A percentile compares a stretch with the other conserved stretches of the same genome.
Conservation (phyloP, 805 yeast genomes). For the Lachancea thermotolerans region DNA sequence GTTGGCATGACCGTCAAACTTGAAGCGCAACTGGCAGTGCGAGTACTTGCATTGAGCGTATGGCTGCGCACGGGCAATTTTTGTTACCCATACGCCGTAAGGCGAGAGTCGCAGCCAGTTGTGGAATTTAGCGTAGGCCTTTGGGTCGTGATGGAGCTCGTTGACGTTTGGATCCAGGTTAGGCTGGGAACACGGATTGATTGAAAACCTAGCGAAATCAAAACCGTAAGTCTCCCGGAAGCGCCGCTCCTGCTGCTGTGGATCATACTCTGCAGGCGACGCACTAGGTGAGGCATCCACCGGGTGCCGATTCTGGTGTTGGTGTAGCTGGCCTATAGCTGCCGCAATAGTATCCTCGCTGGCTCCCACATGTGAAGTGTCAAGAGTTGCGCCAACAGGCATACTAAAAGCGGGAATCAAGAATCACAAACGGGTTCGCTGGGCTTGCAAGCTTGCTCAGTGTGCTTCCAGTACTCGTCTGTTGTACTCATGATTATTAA, state of each 20-base stretch:
- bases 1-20: constrained; percentile 11
- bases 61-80: constrained; percentile 9
- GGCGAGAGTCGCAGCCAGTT: constrained; percentile 14
- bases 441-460: too few relatives aligned
- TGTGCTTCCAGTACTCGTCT: too few relatives aligned
- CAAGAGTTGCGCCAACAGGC: too few relatives aligned
- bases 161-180: constrained; percentile 4
- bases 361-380: neutral
- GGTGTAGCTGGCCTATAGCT: constrained; percentile 4
- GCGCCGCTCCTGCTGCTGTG: neutral
- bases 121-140: constrained; percentile 7
- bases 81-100: constrained; percentile 15
- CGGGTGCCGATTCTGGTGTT: neutral
- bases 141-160: constrained; percentile 2
- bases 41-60: constrained; percentile 12
- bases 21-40: constrained; percentile 10
- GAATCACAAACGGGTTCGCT: too few relatives aligned
- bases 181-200: constrained; percentile 12
- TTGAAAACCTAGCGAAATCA: constrained; percentile 10
- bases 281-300: neutral
- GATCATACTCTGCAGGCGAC: constrained; percentile 1
- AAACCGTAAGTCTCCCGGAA: constrained; percentile 10
- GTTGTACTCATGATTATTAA: too few relatives aligned
- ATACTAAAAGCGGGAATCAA: too few relatives aligned
- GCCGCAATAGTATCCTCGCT: constrained; percentile 6